phyloP scores from a whole-genome alignment of 2,329 filamentous ascomycete genomes.

The Exophiala sp. region DNA sequence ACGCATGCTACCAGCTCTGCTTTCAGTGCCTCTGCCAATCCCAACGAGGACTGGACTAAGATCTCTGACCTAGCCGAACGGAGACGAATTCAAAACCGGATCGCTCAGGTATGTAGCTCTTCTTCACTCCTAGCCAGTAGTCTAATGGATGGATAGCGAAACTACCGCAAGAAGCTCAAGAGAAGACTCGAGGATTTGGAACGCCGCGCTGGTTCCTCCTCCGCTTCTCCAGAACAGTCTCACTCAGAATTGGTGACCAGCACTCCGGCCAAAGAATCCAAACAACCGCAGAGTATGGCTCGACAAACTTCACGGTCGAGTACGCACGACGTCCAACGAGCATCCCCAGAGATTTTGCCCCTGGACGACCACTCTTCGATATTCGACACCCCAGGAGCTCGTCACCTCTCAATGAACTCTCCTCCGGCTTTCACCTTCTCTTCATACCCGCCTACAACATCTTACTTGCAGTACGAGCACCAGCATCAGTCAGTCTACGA shows the following conservation, averaged over 20 bases:
- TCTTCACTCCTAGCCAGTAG: neutral
- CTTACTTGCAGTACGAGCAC: slow-evolving; percentile 26
- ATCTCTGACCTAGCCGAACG: slow-evolving; percentile 95
- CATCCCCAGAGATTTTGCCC: slow-evolving; percentile 26
- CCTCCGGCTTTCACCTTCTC: slow-evolving; percentile 24
- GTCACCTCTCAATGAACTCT: slow-evolving; percentile 21
- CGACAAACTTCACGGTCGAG: slow-evolving; percentile 23
- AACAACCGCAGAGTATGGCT: slow-evolving; percentile 16
- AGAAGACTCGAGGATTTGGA: slow-evolving; percentile 55
- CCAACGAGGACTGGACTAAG: slow-evolving; percentile 98
- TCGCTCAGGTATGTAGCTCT: slow-evolving; percentile 63
- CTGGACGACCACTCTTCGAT: slow-evolving; percentile 25
- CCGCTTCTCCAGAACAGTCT: slow-evolving; percentile 58
- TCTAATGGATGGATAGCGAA: slow-evolving; percentile 30
- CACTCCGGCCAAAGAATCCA: slow-evolving; percentile 27
- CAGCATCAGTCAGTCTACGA: slow-evolving; percentile 31
- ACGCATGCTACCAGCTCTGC: slow-evolving; percentile 83
- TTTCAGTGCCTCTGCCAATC: slow-evolving; percentile 89
- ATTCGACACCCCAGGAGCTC: slow-evolving; percentile 21
- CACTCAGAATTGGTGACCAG: slow-evolving; percentile 50
- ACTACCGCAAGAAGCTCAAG: slow-evolving; percentile 40
- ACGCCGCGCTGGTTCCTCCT: slow-evolving; percentile 58
- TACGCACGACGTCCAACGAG: slow-evolving; percentile 19
- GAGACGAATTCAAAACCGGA: slow-evolving; percentile 91
- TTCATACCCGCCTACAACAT: slow-evolving; percentile 23